phyloP scores from a whole-genome alignment of 192 early-diverging fungal genomes.

The Dispira simplex region DNA sequence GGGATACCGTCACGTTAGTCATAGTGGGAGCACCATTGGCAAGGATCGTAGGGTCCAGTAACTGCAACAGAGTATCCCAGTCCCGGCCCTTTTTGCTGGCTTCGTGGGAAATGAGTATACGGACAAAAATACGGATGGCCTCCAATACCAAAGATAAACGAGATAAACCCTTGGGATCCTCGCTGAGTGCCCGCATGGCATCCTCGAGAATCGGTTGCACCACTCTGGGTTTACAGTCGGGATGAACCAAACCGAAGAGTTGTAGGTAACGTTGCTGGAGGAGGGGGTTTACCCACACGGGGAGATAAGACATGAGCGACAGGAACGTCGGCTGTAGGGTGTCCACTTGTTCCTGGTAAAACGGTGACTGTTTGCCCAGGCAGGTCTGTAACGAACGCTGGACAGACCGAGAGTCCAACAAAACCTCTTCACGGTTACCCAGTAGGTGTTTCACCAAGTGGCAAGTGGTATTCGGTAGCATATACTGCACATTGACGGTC shows the following conservation, averaged over 20 bases:
- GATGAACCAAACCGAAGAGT: not conserved
- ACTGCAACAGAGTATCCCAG: not conserved
- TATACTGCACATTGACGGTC: conserved; percentile 32
- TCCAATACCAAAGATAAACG: not conserved
- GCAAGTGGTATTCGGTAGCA: conserved; percentile 26
- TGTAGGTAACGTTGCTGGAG: not conserved
- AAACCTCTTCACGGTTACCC: conserved; percentile 26
- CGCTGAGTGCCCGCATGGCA: not conserved
- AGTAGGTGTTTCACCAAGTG: conserved; percentile 33
- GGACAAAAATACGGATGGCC: not conserved
- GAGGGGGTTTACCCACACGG: not conserved
- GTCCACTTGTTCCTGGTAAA: not conserved
- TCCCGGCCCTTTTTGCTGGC: not conserved
- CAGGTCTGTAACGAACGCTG: not conserved
- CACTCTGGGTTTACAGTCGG: not conserved
- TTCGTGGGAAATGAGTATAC: not conserved
- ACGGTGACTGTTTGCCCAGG: not conserved
- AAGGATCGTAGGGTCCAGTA: not conserved
- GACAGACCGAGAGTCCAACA: conserved; percentile 26
- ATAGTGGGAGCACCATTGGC: not conserved
- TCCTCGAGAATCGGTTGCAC: not conserved
- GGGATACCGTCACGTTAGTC: not conserved
- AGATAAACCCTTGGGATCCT: not conserved
- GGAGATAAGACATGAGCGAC: not conserved
- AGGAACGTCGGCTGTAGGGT: not conserved